Evolutionary conservation across 805 yeast genomes (phyloP).

Genomic region (Teunomyces tritomae): DNA sequence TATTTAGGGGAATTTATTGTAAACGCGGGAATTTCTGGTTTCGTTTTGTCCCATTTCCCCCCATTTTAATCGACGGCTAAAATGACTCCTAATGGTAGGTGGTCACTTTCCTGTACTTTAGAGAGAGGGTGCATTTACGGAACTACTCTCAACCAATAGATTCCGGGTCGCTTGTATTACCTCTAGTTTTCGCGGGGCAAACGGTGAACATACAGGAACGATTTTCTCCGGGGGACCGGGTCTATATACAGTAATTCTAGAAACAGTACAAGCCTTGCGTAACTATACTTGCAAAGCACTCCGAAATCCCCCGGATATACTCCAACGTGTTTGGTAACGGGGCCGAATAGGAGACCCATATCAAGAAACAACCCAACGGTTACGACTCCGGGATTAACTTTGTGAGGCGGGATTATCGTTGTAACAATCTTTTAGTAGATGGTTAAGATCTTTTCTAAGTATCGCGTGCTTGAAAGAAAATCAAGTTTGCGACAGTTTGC

Average conservation of each 20-base stretch:
- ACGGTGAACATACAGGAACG: not conserved
- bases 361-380: not conserved
- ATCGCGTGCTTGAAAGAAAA: not conserved
- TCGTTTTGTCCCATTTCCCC: not conserved
- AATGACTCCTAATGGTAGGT: not conserved
- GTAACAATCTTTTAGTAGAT: not conserved
- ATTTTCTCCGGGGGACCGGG: slow-evolving; percentile 1
- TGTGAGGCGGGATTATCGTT: not conserved
- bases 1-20: not conserved
- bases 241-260: not conserved
- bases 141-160: not conserved
- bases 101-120: not conserved
- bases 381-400: not conserved
- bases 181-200: slow-evolving; percentile 1
- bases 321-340: not conserved
- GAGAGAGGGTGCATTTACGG: not conserved
- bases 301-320: not conserved
- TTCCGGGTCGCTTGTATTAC: not conserved
- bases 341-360: not conserved
- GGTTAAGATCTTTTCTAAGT: not conserved
- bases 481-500: not conserved
- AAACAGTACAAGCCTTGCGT: not conserved
- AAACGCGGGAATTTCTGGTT: not conserved
- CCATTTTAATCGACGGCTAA: not conserved
- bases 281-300: not conserved